Conservation (phyloP, 1,284 basidiomycete genomes). For the Psilocybe mexicana region DNA sequence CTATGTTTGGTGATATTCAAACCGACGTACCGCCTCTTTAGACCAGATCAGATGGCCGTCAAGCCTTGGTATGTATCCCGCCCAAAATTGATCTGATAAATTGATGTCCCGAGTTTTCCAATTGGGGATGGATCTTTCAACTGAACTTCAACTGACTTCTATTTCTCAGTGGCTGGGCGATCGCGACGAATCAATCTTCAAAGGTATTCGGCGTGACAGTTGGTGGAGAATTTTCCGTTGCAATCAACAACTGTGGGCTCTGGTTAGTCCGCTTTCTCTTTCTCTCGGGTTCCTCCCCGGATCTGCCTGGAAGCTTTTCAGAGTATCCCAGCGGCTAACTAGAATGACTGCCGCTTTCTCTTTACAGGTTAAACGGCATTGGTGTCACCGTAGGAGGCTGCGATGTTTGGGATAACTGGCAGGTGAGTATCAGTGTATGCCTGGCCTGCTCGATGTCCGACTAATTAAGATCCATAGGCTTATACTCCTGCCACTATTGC, state of each 20-base stretch:
- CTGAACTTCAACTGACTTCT: conserved; percentile 20
- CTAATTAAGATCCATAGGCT: conserved; percentile 25
- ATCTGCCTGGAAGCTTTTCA: conserved; percentile 8
- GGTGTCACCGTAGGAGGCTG: conserved; percentile 60
- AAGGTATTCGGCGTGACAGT: conserved; percentile 65
- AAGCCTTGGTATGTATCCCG: conserved; percentile 51
- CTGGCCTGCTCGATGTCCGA: neutral
- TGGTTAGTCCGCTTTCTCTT: conserved; percentile 23
- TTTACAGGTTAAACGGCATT: conserved; percentile 65
- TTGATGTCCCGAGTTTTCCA: conserved; percentile 17
- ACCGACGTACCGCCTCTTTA: conserved; percentile 20
- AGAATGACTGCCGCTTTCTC: conserved; percentile 8
- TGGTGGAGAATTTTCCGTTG: conserved; percentile 68
- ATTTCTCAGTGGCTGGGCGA: conserved; percentile 40
- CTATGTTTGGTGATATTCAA: conserved; percentile 16
- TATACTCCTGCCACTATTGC: conserved; percentile 56
- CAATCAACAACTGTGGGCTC: conserved; percentile 67
- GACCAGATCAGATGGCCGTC: conserved; percentile 35
- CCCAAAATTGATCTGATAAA: conserved; percentile 16
- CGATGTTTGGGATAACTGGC: conserved; percentile 43
- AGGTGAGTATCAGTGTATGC: conserved; percentile 26
- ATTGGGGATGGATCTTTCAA: conserved; percentile 17
- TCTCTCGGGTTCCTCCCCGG: conserved; percentile 11
- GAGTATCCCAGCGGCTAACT: conserved; percentile 7
- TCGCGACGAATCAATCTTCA: conserved; percentile 50